These are phyloP conservation scores for Melaleuca alternifolia DNA, from an alignment of 345 rosid species.

Conservation along the genomic window DNA sequence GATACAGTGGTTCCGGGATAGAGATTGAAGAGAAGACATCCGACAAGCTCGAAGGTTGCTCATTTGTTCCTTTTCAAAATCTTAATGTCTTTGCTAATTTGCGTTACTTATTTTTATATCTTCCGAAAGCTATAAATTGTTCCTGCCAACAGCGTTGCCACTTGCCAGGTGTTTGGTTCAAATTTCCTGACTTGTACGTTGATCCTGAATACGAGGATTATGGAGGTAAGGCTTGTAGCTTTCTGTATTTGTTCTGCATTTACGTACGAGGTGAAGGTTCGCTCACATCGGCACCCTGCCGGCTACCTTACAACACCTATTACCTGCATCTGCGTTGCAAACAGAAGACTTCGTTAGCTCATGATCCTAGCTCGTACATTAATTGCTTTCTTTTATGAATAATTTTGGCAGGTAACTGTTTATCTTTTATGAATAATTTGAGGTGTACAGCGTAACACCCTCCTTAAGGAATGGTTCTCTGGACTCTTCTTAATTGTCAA, in stretches of 20 bases:
- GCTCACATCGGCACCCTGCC: neutral
- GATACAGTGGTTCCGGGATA: conserved; percentile 86
- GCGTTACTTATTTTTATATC: neutral
- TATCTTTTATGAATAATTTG: too few species aligned
- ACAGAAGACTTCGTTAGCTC: too few species aligned
- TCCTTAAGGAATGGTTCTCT: too few species aligned
- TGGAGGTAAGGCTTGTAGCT: conserved; percentile 58
- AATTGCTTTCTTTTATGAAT: too few species aligned
- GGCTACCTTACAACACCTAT: neutral
- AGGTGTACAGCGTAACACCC: too few species aligned
- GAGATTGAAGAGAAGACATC: conserved; percentile 92
- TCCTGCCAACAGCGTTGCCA: conserved; percentile 45
- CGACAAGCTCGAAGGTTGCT: conserved; percentile 68
- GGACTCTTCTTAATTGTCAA: too few species aligned
- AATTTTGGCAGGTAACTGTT: too few species aligned
- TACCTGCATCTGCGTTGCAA: neutral
- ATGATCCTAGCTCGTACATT: too few species aligned
- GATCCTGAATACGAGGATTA: conserved; percentile 82
- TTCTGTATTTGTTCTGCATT: neutral
- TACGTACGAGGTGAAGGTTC: neutral
- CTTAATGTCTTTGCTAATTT: neutral
- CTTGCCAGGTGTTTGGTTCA: conserved; percentile 72
- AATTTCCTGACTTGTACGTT: conserved; percentile 81
- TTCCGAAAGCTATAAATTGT: neutral
- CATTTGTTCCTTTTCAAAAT: neutral